Evolutionary conservation across 2,329 filamentous ascomycete species (phyloP), one percentile per base, ranked within the genome.

Genomic region (Chaetomiaceae sp.): DNA sequence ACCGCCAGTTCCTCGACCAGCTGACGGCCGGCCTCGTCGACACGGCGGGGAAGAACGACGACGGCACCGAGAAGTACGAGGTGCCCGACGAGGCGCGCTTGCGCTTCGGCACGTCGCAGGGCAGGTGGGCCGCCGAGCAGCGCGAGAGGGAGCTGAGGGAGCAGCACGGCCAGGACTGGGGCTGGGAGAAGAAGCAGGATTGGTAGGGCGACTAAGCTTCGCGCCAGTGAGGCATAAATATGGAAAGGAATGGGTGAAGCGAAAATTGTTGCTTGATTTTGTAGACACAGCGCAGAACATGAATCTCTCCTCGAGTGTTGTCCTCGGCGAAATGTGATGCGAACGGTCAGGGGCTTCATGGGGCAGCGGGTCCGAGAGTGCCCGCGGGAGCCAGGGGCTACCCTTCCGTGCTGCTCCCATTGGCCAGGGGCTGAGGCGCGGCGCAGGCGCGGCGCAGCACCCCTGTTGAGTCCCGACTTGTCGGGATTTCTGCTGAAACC

Each of bases 1-100:
- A 69, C 53, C 63, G 66, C 20, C 57, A 61, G 17, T 71, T 71
- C 47, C 53, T 77, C 33, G 63, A 68, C 48, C 68, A 73, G 43
- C 57, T 77, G 11, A 73, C 73, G 3, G 71, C 64, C 22, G 71
- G 71, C 6, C 58, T 73, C 9, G 60, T 70, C 12, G 70, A 73
- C 38, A 63, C 68, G 3, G 59, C 63, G 6, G 71, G 68, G 20
- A 59, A 56, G 22, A 61, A 69, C 50, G 55, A 56, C 0, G 72
- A 74, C 55, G 59, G 65, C 20, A 72, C 68, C 0, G 52, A 68
- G 37, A 63, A 63, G 49, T 75, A 73, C 52, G 54, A 56, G 3
- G 59, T 69, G 34, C 59, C 63, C 42, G 25, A 61, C 7, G 33
- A 54, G 3, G 60, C 59, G 1, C 51, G 54, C 12, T 20, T 42